A percentile compares a stretch with the other conserved stretches of the same genome.
Evolutionary conservation across 371 early-diverging fungal species (phyloP).

Genomic region (Blakeslea trispora): DNA sequence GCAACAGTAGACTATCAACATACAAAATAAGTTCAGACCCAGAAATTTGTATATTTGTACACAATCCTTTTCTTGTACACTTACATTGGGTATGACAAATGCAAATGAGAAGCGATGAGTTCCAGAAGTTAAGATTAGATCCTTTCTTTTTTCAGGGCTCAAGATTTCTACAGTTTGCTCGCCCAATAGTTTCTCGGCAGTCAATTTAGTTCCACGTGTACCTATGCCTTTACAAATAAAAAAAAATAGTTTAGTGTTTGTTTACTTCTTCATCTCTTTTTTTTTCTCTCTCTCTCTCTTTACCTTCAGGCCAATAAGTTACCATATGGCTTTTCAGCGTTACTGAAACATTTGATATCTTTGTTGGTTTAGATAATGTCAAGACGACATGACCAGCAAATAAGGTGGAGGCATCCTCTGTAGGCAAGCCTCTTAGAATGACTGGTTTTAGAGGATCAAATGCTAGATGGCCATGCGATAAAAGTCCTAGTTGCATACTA

Average conservation of each 20-base stretch:
- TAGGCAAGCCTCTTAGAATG: conserved; percentile 31
- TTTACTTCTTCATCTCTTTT: background rate
- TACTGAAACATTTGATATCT: conserved; percentile 29
- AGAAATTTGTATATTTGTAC: background rate
- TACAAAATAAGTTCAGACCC: background rate
- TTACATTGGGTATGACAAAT: conserved; percentile 48
- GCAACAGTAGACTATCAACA: conserved; percentile 35
- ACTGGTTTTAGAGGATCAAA: conserved; percentile 40
- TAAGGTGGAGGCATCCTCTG: conserved; percentile 36
- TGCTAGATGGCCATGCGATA: conserved; percentile 31
- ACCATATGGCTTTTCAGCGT: conserved; percentile 23
- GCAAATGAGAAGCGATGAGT: conserved; percentile 46
- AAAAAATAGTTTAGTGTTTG: too few relatives aligned
- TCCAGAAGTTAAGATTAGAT: conserved; percentile 29
- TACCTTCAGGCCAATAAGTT: conserved; percentile 41
- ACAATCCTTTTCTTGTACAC: background rate
- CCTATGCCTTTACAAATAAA: conserved; percentile 35
- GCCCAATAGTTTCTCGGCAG: conserved; percentile 35
- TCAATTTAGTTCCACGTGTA: conserved; percentile 39
- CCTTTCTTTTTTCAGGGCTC: conserved; percentile 21
- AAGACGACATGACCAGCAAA: conserved; percentile 32
- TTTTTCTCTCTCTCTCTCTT: conserved; percentile 1
- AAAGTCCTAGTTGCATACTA: conserved; percentile 25
- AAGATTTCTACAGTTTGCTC: conserved; percentile 35
- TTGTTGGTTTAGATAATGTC: conserved; percentile 28